Evolutionary conservation across 352 stramenopile species (phyloP).

Genomic region (Phytophthora agathidicida): DNA sequence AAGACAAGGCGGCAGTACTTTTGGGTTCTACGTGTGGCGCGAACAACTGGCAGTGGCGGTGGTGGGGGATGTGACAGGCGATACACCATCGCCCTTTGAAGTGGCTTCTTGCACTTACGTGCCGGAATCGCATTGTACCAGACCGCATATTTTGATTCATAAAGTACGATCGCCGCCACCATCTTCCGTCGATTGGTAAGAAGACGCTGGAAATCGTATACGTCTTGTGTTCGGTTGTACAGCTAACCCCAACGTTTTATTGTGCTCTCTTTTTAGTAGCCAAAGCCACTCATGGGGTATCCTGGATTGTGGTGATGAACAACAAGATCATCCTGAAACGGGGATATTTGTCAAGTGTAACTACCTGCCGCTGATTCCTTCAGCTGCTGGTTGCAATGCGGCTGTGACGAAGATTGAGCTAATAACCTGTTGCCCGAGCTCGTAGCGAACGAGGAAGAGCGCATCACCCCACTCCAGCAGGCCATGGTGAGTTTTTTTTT

Average conservation of each 20-base stretch:
- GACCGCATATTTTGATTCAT: slow-evolving; percentile 39
- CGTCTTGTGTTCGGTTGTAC: no score
- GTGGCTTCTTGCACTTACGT: slow-evolving; percentile 39
- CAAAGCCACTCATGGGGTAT: slow-evolving; percentile 27
- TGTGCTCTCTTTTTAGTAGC: neutral
- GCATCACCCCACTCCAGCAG: no score
- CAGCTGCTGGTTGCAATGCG: neutral
- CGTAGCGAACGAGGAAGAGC: no score
- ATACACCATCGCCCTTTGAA: slow-evolving; percentile 2
- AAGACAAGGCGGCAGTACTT: neutral
- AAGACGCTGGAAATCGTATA: no score
- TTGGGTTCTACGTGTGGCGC: slow-evolving; percentile 35
- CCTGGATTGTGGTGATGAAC: slow-evolving; percentile 10
- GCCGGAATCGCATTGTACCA: slow-evolving; percentile 19
- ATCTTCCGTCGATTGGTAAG: slow-evolving; percentile 14
- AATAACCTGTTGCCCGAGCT: slow-evolving; percentile 36
- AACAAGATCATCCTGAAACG: neutral
- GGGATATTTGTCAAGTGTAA: slow-evolving; percentile 8
- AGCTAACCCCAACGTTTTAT: no score
- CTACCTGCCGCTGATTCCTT: slow-evolving; percentile 21
- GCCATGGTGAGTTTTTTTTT: no score
- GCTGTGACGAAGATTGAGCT: slow-evolving; percentile 10
- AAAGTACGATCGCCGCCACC: neutral
- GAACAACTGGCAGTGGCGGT: slow-evolving; percentile 35
- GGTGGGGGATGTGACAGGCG: neutral